A percentile compares a stretch with the other conserved stretches of the same genome.
Evolutionary conservation across 1,139 yeast species (phyloP).

Genomic region (Candida albicans): DNA sequence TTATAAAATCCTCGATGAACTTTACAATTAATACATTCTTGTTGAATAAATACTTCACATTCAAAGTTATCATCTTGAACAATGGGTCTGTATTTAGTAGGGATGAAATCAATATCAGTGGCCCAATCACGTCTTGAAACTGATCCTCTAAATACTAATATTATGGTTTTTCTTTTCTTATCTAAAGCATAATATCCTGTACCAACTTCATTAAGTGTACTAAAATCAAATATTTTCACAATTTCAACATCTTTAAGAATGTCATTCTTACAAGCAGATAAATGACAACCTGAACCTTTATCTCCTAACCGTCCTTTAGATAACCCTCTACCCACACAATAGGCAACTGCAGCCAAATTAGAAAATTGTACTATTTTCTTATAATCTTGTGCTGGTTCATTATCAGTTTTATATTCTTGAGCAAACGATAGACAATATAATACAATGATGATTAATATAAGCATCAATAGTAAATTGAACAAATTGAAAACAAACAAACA

Average conservation of each 20-base stretch:
- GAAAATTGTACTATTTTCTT: slow-evolving; percentile 34
- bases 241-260: slow-evolving; percentile 28
- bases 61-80: slow-evolving; percentile 15
- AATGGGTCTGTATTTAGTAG: slow-evolving; percentile 40
- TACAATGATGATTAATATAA: slow-evolving; percentile 3
- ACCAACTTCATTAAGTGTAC: slow-evolving; percentile 48
- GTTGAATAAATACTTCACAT: slow-evolving; percentile 15
- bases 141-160: slow-evolving; percentile 57
- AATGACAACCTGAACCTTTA: slow-evolving; percentile 21
- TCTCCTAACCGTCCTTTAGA: slow-evolving; percentile 24
- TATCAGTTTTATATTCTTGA: not conserved
- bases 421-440: slow-evolving; percentile 4
- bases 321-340: slow-evolving; percentile 38
- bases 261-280: slow-evolving; percentile 21
- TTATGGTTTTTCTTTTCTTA: slow-evolving; percentile 29
- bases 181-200: slow-evolving; percentile 53
- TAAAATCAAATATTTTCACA: slow-evolving; percentile 38
- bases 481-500: not conserved
- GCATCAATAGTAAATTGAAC: not conserved
- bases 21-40: slow-evolving; percentile 47
- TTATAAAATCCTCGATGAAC: slow-evolving; percentile 62
- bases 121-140: slow-evolving; percentile 57
- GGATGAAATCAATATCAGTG: slow-evolving; percentile 49
- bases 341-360: slow-evolving; percentile 36
- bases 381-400: slow-evolving; percentile 22